Base-by-base conservation (phyloP, 371 early-diverging fungal species). In the Zychaea mexicana region DNA sequence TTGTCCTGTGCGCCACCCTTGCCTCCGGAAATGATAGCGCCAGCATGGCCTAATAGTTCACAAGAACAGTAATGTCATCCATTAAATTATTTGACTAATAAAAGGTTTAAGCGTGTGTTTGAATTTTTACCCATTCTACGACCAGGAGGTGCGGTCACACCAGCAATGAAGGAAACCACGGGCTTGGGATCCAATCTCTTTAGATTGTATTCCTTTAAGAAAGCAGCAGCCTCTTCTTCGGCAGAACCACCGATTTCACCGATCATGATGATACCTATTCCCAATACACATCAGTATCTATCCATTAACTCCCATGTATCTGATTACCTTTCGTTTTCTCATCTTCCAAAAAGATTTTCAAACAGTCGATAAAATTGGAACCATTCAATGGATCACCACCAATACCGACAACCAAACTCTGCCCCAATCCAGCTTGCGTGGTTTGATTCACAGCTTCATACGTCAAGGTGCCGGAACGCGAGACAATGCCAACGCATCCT, bases 371-470 rank as follows among this genome's bases (percentile, higher is more conserved):
- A 73, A 98, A 99, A 90, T 97, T 97, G 79, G 99, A 95, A 57
- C 99, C 99, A 83, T 98, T 98, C 90, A 99, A 97, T 28, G 99
- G 99, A 78, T 99, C 99, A 73, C 99, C 99, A 62, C 99, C 99
- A 81, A 99, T 98, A 70, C 99, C 99, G 46, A 98, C 87, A 81
- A 96, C 96, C 52, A 98, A 85, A 27, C 96, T 90, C 81, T 98
- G 99, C 52, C 99, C 99, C 27, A 99, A 88, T 52, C 94, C 93
- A 27, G 88, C 95, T 60, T 88, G 87, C 3, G 98, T 97, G 28
- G 99, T 99, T 82, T 99, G 98, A 78, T 91, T 90, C 69, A 98
- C 99, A 46, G 99, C 99, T 82, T 99, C 99, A 77, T 99, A 99
- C 64, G 98, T 99, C 70, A 99, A 86, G 32, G 99, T 99, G 53